Conservation (phyloP, 2,329 filamentous ascomycete species). For the Neonectria coccinea region DNA sequence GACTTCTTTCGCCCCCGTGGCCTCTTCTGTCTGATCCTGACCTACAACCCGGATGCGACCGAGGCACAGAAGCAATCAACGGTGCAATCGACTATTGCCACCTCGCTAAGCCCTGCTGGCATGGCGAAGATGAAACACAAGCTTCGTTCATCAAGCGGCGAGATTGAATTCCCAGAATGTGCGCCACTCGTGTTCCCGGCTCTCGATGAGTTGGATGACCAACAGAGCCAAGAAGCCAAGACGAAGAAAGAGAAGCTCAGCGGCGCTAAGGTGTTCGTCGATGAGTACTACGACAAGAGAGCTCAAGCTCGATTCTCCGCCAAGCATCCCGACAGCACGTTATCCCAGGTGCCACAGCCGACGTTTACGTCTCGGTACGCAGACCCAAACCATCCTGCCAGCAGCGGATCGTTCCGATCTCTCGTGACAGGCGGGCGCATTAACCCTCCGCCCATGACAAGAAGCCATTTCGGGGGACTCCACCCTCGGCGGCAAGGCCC, state of each 20-base stretch:
- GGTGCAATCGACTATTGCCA: constrained; percentile 14
- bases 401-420: constrained; percentile 33
- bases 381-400: constrained; percentile 31
- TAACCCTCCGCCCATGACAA: constrained; percentile 26
- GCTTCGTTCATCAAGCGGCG: constrained; percentile 14
- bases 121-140: constrained; percentile 12
- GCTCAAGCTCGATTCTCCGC: constrained; percentile 20
- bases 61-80: not conserved
- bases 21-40: constrained; percentile 33
- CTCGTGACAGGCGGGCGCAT: constrained; percentile 32
- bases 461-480: not conserved
- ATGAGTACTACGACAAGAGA: constrained; percentile 27
- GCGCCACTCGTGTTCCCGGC: constrained; percentile 21
- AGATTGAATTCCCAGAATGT: constrained; percentile 21
- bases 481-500: not conserved
- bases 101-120: constrained; percentile 8
- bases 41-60: constrained; percentile 20
- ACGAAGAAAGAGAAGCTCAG: constrained; percentile 16
- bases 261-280: constrained; percentile 11
- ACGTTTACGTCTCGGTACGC: constrained; percentile 29
- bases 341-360: constrained; percentile 8
- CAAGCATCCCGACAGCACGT: constrained; percentile 15
- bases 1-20: constrained; percentile 33
- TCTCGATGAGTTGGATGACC: constrained; percentile 5
- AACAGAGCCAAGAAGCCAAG: not conserved